These are phyloP conservation scores for Rostrohypoxylon terebratum DNA, from an alignment of 495 filamentous ascomycete species.

Conservation along the genomic window DNA sequence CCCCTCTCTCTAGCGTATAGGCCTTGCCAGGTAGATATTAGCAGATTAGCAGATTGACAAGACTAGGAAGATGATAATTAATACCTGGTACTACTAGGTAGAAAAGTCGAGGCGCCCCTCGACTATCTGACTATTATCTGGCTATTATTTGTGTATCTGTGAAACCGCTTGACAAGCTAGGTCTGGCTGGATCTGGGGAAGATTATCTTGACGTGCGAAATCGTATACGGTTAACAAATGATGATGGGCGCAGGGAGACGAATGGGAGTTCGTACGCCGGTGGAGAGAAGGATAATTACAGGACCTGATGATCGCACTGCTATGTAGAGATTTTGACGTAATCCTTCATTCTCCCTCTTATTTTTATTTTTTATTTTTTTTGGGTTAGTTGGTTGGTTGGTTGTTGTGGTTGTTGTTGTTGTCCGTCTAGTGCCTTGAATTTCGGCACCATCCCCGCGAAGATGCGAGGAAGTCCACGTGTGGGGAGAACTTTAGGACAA, in stretches of 20 bases:
- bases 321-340: slow-evolving; percentile 45
- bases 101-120: neutral
- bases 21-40: neutral
- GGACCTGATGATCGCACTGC: slow-evolving; percentile 46
- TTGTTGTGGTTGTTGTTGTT: no score
- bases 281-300: slow-evolving; percentile 44
- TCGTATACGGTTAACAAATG: slow-evolving; percentile 43
- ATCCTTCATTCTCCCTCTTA: slow-evolving; percentile 36
- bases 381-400: no score
- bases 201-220: slow-evolving; percentile 47
- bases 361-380: no score
- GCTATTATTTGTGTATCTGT: slow-evolving; percentile 5
- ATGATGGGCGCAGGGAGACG: slow-evolving; percentile 43
- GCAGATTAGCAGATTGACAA: neutral
- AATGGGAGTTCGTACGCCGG: slow-evolving; percentile 34
- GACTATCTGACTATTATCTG: slow-evolving; percentile 7
- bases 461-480: slow-evolving; percentile 24
- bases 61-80: no score
- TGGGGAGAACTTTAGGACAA: slow-evolving; percentile 26
- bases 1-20: neutral
- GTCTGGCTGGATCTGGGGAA: slow-evolving; percentile 44
- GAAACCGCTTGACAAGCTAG: slow-evolving; percentile 38
- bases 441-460: slow-evolving; percentile 40
- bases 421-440: slow-evolving; percentile 15
- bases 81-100: neutral